Evolutionary conservation across 352 stramenopile species (phyloP).

Genomic region (Phytopythium chamaehyphon): DNA sequence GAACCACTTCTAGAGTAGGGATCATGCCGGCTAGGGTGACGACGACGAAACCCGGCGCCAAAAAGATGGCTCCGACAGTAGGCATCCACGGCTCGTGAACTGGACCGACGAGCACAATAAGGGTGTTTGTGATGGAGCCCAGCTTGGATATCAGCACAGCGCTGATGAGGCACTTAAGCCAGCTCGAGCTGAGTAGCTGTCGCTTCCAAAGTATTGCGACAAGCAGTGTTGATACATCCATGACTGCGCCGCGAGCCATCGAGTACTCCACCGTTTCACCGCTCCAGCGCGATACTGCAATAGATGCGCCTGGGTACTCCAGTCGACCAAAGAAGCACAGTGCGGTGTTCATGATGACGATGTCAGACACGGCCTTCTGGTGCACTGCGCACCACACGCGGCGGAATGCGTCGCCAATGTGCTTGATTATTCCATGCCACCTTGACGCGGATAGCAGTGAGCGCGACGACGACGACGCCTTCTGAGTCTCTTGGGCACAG

Average conservation of each 20-base stretch:
- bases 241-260: conserved; percentile 15
- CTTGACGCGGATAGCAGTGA: not conserved
- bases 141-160: conserved; percentile 10
- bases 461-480: not conserved
- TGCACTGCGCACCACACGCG: conserved; percentile 37
- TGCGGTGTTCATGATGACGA: conserved; percentile 37
- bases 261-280: conserved; percentile 6
- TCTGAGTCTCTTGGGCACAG: conserved; percentile 18
- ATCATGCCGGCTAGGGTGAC: conserved; percentile 31
- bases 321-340: conserved; percentile 38
- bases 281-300: conserved; percentile 1
- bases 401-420: conserved; percentile 10
- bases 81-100: conserved; percentile 21
- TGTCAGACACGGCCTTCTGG: conserved; percentile 37
- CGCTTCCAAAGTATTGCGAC: conserved; percentile 18
- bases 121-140: conserved; percentile 7
- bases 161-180: conserved; percentile 12
- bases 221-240: conserved; percentile 18
- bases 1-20: conserved; percentile 38
- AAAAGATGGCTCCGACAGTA: conserved; percentile 11
- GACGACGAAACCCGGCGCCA: conserved; percentile 19
- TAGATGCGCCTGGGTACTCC: conserved; percentile 9
- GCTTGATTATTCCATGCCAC: not conserved
- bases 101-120: conserved; percentile 21
- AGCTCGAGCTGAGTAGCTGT: conserved; percentile 18